Base-by-base conservation (phyloP, 2,329 filamentous ascomycete species). In the Penicillium olsonii region DNA sequence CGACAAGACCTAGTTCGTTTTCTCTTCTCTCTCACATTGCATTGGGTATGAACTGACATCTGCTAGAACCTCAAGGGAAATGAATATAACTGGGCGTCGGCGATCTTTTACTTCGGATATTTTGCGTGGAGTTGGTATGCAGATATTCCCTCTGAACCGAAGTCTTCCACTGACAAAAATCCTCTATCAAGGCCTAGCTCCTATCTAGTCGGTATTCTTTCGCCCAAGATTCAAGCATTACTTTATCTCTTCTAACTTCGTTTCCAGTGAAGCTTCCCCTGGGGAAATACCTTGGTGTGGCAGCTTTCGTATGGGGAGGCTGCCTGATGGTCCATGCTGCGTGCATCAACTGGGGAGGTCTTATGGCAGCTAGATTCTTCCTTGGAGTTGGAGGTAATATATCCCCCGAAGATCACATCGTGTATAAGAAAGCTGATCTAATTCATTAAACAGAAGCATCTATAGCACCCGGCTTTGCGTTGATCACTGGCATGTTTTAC, bases 341-440 rank as follows among this genome's bases (percentile, higher is more conserved):
- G 1, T 57, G 56, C 17, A 64, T 53, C 9, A 59, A 50, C 41
- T 68, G 64, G 27, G 55, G 55, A 0, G 65, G 68, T 1, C 54
- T 76, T 11, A 69, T 77, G 60, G 62, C 67, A 3, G 68, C 73
- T 19, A 61, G 75, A 14, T 75, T 76, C 45, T 67, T 67, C 50
- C 50, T 66, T 0, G 63, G 65, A 15, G 57, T 66, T 1, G 63
- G 59, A 8, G 42, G 42, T 44, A 11, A 3, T 31, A 20, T n/a
- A 3, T n/a, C 27, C 15, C 33, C 11, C 2, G 2, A 17, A 10
- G 6, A 8, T 18, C 7, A 17, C 12, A 39, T 37, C 3, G 22
- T 4, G 7, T 11, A 12, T 15, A 4, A 24, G 22, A 24, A n/a
- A 24, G 4, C 20, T 12, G 18, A 9, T 2, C 20, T 37, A 27